A percentile compares a stretch with the other conserved stretches of the same genome.
phyloP scores from a whole-genome alignment of 352 stramenopile genomes.

The Detonula confervacea region DNA sequence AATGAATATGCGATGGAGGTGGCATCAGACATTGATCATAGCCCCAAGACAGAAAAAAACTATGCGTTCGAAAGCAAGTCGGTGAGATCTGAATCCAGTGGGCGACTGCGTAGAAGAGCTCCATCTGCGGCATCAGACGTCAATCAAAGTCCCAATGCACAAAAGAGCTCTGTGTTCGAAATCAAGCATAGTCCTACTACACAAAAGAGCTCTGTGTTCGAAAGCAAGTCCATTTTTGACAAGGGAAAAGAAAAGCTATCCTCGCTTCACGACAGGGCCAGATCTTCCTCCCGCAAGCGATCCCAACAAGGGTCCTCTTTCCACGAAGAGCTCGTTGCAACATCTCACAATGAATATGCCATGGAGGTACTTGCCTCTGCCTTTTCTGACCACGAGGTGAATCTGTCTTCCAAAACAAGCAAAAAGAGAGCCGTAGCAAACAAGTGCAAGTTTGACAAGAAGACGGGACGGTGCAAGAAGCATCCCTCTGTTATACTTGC shows the following conservation, averaged over 20 bases:
- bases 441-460: conserved; percentile 36
- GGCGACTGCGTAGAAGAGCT: neutral
- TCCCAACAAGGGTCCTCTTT: too few species aligned
- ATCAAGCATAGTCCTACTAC: too few species aligned
- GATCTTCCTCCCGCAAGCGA: neutral
- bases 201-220: neutral
- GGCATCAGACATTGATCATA: too few species aligned
- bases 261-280: neutral
- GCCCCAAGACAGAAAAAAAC: too few species aligned
- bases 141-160: neutral
- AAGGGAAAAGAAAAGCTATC: conserved; percentile 16
- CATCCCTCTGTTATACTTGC: conserved; percentile 49
- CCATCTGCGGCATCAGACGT: neutral
- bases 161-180: neutral
- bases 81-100: neutral
- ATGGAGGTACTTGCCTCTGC: neutral
- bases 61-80: too few species aligned
- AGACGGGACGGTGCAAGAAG: conserved; percentile 41
- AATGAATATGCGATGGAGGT: neutral
- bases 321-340: too few species aligned
- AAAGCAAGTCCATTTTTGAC: neutral
- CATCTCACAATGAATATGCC: neutral
- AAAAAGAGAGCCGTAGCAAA: neutral
- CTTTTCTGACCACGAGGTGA: neutral
- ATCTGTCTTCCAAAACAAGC: neutral